Evolutionary conservation across 345 rosid genomes (phyloP), one percentile per base, ranked within the genome.

Genomic region (Linum usitatissimum): DNA sequence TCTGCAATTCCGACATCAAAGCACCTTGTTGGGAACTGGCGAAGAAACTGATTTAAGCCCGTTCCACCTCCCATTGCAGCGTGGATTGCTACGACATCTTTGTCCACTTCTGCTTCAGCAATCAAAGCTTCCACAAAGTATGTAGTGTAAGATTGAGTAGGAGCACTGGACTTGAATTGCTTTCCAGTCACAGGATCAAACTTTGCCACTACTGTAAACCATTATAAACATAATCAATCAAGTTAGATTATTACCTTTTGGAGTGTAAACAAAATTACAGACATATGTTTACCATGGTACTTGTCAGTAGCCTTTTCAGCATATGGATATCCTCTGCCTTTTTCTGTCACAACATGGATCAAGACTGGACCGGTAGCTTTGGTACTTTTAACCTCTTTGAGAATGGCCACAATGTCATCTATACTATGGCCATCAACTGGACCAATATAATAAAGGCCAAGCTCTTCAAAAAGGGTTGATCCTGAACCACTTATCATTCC

Each of bases 51-150:
- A 63, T 93, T 93, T 61, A 93, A 67, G 6, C 99, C 99, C 0
- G 97, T 93, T 55, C 99, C 99, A 60, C 99, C 99, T 78, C 99
- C 99, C 99, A 93, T 93, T 30, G 99, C 99, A 59, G 99, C 97
- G 79, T 93, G 99, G 57, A 93, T 90, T 15, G 97, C 99, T 72
- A 90, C 88, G 36, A 93, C 70, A 63, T 84, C 79, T 68, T 83
- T 90, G 75, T 93, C 96, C 3, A 7, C 84, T 78, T 93, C 96
- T 0, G 99, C 99, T 81, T 93, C 99, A 0, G 97, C 97, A 5
- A 81, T 79, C 75, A 93, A 75, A 59, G 99, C 97, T 75, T 93
- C 99, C 0, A 96, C 99, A 70, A 93, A 93, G 70, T 87, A 90
- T 3, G 93, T 87, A 6, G 97, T 93, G 70, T 83, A 90, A 55